Evolutionary conservation across 768 basidiomycete genomes (phyloP), one percentile per base, ranked within the genome.

Genomic region (Amyloporia xantha): DNA sequence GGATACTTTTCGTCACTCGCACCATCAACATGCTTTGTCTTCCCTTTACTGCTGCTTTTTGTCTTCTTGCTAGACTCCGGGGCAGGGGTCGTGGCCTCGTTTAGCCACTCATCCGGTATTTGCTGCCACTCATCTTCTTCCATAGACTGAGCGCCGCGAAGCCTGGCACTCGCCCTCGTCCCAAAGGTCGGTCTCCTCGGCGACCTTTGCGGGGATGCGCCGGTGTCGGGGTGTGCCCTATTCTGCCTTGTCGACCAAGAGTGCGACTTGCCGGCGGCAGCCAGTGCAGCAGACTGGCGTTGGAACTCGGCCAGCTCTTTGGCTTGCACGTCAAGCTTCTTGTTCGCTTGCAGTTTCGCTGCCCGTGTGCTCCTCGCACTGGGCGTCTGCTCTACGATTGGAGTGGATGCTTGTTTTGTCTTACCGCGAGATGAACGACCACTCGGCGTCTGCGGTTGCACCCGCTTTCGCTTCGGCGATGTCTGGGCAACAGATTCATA

Each of bases 21-120:
- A 28, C 47, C 49, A 10, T 37, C 53, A 12, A 41, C 49, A 23
- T 41, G 47, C 21, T 20, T 51, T 47, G 11, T 46, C 54, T 60
- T 60, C 37, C 45, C 47, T 44, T 41, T 60, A n/a, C n/a, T n/a
- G n/a, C n/a, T n/a, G 39, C 47, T 56, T 19, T 57, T 58, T 4
- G 38, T 44, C 4, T 50, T 30, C 1, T 51, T 38, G 36, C 43
- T 48, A 10, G 21, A 45, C 19, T 53, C 44, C 10, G 52, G 30
- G 24, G n/a, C 4, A 44, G 12, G 27, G 51, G 20, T 17, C 35
- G 13, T n/a, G 11, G 38, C 26, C 12, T 65, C 65, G 17, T 59
- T 60, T 50, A 84, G 59, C 88, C 87, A 91, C 58, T 87, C 87
- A 7, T 82, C 75, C 0, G 89, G 90, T 21, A 91, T 75, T 48